Evolutionary conservation across 78 protist species (phyloP).

Genomic region (Guillardia theta): DNA sequence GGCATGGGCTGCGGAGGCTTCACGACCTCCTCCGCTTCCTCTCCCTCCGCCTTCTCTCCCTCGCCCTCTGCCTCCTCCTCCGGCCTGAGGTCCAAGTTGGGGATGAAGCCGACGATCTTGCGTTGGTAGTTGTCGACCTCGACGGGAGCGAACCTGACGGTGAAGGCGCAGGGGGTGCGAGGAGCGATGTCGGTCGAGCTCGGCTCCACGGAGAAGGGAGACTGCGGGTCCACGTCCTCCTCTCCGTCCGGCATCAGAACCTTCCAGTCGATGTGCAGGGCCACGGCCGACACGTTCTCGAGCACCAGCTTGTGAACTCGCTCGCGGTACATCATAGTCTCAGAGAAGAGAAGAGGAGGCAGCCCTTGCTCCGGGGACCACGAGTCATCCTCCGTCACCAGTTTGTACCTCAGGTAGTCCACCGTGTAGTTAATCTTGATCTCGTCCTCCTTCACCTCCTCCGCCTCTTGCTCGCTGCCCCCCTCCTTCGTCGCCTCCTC

Average conservation of each 20-base stretch:
- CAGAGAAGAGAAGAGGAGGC: conserved; percentile 13
- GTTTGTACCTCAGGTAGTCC: too few species aligned
- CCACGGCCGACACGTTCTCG: conserved; percentile 52
- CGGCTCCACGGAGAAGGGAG: conserved; percentile 56
- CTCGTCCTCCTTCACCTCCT: not conserved
- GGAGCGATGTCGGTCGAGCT: not conserved
- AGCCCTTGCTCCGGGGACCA: not conserved
- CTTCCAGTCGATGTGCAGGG: not conserved
- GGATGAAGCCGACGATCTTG: not conserved
- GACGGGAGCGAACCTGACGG: conserved; percentile 50
- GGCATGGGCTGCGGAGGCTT: not conserved
- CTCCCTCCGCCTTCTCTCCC: not conserved
- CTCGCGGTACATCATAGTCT: conserved; percentile 69
- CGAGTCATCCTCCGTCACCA: too few species aligned
- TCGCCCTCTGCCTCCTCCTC: not conserved
- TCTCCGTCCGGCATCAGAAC: not conserved
- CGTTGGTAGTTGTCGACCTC: conserved; percentile 23
- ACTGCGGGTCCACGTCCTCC: not conserved
- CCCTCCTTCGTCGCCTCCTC: not conserved
- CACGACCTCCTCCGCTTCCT: not conserved
- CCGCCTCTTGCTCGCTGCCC: too few species aligned
- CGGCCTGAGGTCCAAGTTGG: not conserved
- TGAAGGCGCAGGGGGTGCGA: not conserved
- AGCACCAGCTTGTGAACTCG: conserved; percentile 47
- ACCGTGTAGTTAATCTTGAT: not conserved